Evolutionary conservation across 257 asterid genomes (phyloP), one percentile per base, ranked within the genome.

Genomic region (Nicotiana knightiana): DNA sequence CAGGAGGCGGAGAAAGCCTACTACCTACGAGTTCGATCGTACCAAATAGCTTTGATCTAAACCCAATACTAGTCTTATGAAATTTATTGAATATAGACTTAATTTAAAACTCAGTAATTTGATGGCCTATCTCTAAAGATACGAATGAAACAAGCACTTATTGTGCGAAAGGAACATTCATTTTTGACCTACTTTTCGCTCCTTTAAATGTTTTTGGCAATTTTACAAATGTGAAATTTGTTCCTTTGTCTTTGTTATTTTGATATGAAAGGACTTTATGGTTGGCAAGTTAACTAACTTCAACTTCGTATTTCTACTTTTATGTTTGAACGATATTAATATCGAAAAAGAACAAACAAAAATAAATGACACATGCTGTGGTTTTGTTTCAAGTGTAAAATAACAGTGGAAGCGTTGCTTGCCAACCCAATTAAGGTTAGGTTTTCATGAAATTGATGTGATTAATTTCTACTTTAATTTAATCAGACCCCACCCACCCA

Each of bases 401-500:
- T 24, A 73, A 26, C 63, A 75, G 16, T 28, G 8, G 26, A 75
- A 75, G 63, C 63, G 26, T 51, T 51, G 80, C 26, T 51, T 75
- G 43, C 80, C 80, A 26, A 75, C 43, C 61, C 9, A 48, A 75
- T 26, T 15, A 75, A 26, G 46, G 46, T 75, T 75, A 75, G 80
- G 46, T 51, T 75, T 51, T 75, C 80, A 51, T 75, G 63, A 75
- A 75, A 51, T 51, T 37, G 18, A 75, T 75, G 80, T 26, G 80
- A 51, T 75, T 75, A 43, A 2, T 43, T 53, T 11, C 17, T 53
- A 53, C 17, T 51, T 7, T 51, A 26, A 37, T 75, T 75, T 7
- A 51, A 15, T 24, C 6, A 71, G 2, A 71, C 24, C 58, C 61
- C 61, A 21, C 21, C 33, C 37, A 28, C 37, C 78, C 24, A 5